Conservation (phyloP, 495 filamentous ascomycete species). For the Aspergillus bertholletiae region DNA sequence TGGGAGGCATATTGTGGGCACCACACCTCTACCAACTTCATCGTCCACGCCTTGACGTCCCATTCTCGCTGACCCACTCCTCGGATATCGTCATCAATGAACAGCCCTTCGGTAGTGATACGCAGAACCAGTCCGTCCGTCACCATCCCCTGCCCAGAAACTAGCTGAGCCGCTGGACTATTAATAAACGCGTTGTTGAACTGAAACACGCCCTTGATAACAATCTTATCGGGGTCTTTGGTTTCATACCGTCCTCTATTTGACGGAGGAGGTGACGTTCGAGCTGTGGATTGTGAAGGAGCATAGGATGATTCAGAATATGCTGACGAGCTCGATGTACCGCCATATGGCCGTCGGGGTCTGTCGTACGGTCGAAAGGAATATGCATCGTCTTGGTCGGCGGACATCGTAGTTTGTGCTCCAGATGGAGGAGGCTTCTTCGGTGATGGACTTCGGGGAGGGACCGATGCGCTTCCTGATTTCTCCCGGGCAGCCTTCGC, state of each 20-base stretch:
- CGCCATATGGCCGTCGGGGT: conserved; percentile 51
- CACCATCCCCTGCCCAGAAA: conserved; percentile 69
- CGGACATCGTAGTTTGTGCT: conserved; percentile 60
- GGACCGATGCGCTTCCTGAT: conserved; percentile 25
- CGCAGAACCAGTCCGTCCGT: conserved; percentile 83
- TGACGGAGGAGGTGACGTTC: conserved; percentile 79
- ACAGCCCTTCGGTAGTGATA: conserved; percentile 86
- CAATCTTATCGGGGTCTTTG: conserved; percentile 90
- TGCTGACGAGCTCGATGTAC: conserved; percentile 55
- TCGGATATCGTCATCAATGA: conserved; percentile 92
- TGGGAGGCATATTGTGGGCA: conserved; percentile 51
- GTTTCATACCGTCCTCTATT: conserved; percentile 73
- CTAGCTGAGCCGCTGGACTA: conserved; percentile 75
- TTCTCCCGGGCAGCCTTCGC: conserved; percentile 23
- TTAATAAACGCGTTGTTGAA: conserved; percentile 83
- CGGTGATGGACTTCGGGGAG: conserved; percentile 46
- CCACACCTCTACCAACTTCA: conserved; percentile 90
- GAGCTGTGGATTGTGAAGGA: conserved; percentile 74
- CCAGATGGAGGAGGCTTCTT: conserved; percentile 57
- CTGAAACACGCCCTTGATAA: conserved; percentile 84
- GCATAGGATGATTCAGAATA: conserved; percentile 84
- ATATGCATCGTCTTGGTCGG: conserved; percentile 51
- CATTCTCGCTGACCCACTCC: conserved; percentile 88
- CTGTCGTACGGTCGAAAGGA: conserved; percentile 84
- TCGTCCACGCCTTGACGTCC: conserved; percentile 97